Base-by-base conservation (phyloP, 1,139 yeast genomes). In the Yamadazyma membranifaciens region DNA sequence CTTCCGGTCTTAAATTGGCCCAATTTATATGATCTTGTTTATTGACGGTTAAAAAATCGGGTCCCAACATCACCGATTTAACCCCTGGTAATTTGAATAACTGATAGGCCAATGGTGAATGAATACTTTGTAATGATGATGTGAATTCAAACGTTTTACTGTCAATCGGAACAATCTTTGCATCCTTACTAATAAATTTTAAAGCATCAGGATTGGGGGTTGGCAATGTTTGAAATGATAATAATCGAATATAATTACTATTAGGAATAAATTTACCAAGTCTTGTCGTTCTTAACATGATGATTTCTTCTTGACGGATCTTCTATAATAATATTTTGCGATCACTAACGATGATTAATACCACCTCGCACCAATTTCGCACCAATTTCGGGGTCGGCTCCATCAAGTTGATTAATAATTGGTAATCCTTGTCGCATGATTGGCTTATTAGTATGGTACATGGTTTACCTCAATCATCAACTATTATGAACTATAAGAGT, bases 131-230 rank as follows among this genome's bases (percentile, higher is more conserved):
- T 45, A 85, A 63, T 6, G 96, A 80, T 41, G 82, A 75, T 22
- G 88, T 69, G 59, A 83, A 83, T 65, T 87, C 80, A 45, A 76
- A 77, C 3, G 81, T 72, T 50, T 75, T 75, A 40, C 74, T 69
- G 37, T 78, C 81, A 6, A 86, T 73, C 1, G 98, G 97, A 16
- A 87, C 65, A 45, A 78, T 73, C 11, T 57, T 52, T 40, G 57
- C 59, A 39, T 75, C 78, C 15, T 66, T 67, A 2, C 81, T 67
- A 11, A 76, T 62, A 52, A 89, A 92, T 65, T 92, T 92, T 45
- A 92, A 68, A 0, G 98, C 98, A 61, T 92, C 87, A 32, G 82
- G 91, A 55, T 92, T 92, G 3, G 98, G 98, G 0, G 98, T 92
- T 3, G 86, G 62, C 32, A 60, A 55, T 4, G 78, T 70, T 46